These are phyloP conservation scores for Pseudofabraea citricarpa DNA, from an alignment of 2,329 filamentous ascomycete genomes.

Conservation along the genomic window DNA sequence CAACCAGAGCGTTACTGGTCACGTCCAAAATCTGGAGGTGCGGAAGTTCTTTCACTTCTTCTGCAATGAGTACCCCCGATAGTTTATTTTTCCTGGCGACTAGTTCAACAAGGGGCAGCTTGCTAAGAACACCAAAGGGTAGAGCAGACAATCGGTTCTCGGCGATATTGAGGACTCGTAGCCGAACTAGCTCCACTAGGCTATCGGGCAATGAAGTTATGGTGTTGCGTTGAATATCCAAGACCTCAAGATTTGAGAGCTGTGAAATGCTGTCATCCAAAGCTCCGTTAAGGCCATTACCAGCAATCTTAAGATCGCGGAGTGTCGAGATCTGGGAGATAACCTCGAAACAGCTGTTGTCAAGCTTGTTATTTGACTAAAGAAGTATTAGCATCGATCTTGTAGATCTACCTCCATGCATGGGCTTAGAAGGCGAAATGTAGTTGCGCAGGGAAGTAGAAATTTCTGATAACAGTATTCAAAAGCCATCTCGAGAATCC, in stretches of 20 bases:
- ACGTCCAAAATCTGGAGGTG: slow-evolving; percentile 73
- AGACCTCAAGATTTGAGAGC: slow-evolving; percentile 66
- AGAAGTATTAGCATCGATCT: not conserved
- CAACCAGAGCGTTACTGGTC: slow-evolving; percentile 66
- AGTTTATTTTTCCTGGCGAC: slow-evolving; percentile 75
- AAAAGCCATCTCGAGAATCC: too few relatives aligned
- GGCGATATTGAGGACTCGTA: slow-evolving; percentile 74
- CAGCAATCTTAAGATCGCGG: slow-evolving; percentile 74
- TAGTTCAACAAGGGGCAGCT: slow-evolving; percentile 69
- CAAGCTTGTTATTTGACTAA: slow-evolving; percentile 76
- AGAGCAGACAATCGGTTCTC: slow-evolving; percentile 72
- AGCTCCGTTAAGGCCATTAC: slow-evolving; percentile 68
- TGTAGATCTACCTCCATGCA: too few relatives aligned
- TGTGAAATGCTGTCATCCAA: slow-evolving; percentile 59
- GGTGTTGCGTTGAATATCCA: slow-evolving; percentile 79
- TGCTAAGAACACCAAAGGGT: slow-evolving; percentile 63
- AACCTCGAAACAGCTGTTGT: slow-evolving; percentile 65
- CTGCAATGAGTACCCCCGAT: slow-evolving; percentile 64
- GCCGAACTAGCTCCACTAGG: slow-evolving; percentile 59
- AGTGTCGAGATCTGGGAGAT: slow-evolving; percentile 69
- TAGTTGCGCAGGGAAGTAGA: too few relatives aligned
- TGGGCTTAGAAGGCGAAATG: too few relatives aligned
- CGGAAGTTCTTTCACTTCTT: slow-evolving; percentile 51
- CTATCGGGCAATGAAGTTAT: slow-evolving; percentile 66
- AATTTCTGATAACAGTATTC: too few relatives aligned